Evolutionary conservation across 176 grass and related monocot genomes (phyloP).

Genomic region (Elaeis guineensis): DNA sequence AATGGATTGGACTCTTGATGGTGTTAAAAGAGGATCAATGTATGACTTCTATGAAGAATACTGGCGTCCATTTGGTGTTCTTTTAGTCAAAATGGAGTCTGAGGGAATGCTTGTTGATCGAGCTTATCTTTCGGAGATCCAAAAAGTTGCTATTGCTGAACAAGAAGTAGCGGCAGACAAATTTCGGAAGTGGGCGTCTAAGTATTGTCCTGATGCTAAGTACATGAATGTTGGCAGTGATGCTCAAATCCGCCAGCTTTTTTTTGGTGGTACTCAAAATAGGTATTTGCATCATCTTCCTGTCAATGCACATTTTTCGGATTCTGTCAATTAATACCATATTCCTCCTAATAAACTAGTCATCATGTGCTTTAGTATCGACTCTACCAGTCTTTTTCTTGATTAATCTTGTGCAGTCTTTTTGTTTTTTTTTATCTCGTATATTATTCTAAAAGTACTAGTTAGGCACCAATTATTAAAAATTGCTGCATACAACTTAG

Average conservation of each 20-base stretch:
- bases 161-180: conserved; percentile 57
- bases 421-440: too few species aligned
- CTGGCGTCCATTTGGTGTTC: conserved; percentile 77
- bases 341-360: too few species aligned
- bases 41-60: conserved; percentile 84
- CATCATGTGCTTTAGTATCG: too few species aligned
- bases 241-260: conserved; percentile 77
- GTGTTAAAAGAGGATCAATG: conserved; percentile 56
- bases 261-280: conserved; percentile 74
- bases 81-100: conserved; percentile 91
- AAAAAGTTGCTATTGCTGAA: conserved; percentile 69
- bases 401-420: too few species aligned
- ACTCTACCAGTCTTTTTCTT: too few species aligned
- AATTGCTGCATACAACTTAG: too few species aligned
- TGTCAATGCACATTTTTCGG: too few species aligned
- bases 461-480: too few species aligned
- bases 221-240: conserved; percentile 95
- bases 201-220: conserved; percentile 86
- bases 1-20: conserved; percentile 54
- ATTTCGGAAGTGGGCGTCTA: conserved; percentile 84
- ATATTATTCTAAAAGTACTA: too few species aligned
- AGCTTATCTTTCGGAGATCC: conserved; percentile 62
- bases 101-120: conserved; percentile 79
- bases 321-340: too few species aligned
- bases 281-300: conserved; percentile 29